A percentile compares a stretch with the other conserved stretches of the same genome.
Conservation (phyloP, 257 asterid genomes). For the Solanum clarkiae region DNA sequence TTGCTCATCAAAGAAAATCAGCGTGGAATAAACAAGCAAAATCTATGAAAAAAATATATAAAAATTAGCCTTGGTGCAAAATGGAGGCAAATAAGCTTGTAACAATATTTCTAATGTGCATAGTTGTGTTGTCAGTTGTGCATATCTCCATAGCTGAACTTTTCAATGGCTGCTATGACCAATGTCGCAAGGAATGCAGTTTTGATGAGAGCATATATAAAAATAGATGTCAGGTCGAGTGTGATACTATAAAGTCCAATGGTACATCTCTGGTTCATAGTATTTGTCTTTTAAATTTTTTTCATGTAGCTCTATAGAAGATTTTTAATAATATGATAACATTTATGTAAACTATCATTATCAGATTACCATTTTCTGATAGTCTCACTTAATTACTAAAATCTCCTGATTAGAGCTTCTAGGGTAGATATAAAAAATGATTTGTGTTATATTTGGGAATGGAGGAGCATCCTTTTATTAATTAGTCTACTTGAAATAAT, state of each 20-base stretch:
- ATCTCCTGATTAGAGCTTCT: background rate
- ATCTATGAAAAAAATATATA: background rate
- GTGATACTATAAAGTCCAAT: background rate
- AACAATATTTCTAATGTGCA: constrained; percentile 1
- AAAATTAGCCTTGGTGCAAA: background rate
- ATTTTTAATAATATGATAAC: background rate
- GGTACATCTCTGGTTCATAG: background rate
- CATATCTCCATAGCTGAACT: background rate
- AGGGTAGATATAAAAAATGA: background rate
- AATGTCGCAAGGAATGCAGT: background rate
- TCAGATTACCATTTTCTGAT: background rate
- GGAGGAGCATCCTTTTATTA: background rate
- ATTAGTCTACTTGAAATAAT: background rate
- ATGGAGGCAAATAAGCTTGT: constrained; percentile 1
- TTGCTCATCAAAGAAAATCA: background rate
- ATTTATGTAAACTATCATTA: background rate
- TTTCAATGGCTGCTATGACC: background rate
- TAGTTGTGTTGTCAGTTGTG: background rate
- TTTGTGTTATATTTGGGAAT: background rate
- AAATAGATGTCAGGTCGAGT: background rate
- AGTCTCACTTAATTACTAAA: background rate
- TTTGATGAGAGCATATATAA: too few species aligned
- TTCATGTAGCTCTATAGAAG: background rate
- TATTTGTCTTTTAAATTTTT: background rate
- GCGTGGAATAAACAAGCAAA: background rate